Base-by-base conservation (phyloP, 805 yeast genomes). In the Saccharomycopsis capsularis region DNA sequence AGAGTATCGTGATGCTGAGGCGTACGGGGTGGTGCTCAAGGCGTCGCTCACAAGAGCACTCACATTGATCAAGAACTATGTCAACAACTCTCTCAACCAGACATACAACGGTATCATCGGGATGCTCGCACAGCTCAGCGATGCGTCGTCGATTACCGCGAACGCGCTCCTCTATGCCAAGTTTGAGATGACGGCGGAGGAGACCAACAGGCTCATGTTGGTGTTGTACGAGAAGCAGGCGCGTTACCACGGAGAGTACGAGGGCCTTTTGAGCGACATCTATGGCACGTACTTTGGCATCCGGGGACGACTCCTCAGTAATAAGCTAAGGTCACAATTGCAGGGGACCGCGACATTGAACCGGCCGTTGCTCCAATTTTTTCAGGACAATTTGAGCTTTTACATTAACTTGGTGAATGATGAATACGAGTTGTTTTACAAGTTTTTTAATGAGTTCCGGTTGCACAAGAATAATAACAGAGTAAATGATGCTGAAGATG, bases 41-140 rank as follows among this genome's bases (percentile, higher is more conserved):
- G 95, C 86, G 57, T 86, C 96, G 59, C 71, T 88, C 74, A 80
- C 90, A 1, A 74, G 96, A 51, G 82, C 95, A 1, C 70, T 88
- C 42, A 79, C 93, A 0, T 68, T 91, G 51, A 76, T 88, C 15
- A 75, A 82, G 54, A 85, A 82, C 58, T 87, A 81, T 60, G 64
- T 85, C 47, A 70, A 69, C 7, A 68, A 63, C 48, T 54, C 59
- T 29, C 55, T 78, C 48, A 69, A 70, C 48, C 60, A 57, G 24
- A 54, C 63, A 2, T 57, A 60, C 45, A 59, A 55, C 48, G 68
- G 66, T 15, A 60, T 70, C 27, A 47, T 53, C 1, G 46, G 51
- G 11, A 67, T 64, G 46, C 19, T 65, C 1, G 18, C 53, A 2
- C 53, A 51, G 18, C 46, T 59, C 3, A 53, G 54, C 1, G 60